These are phyloP conservation scores for Gaultheria prostrata DNA, from an alignment of 148 eudicot genomes.

Conservation along the genomic window DNA sequence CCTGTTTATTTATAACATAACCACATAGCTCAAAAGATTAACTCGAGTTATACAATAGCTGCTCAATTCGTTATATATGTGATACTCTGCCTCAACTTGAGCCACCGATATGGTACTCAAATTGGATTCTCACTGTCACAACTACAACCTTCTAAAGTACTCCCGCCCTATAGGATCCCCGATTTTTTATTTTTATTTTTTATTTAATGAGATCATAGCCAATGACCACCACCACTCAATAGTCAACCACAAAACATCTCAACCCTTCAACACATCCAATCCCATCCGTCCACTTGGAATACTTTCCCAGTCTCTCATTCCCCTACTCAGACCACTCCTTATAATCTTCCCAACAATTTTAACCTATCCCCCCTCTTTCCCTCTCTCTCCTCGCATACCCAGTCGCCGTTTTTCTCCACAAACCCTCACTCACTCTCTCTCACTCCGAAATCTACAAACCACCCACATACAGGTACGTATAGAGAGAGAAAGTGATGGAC, in stretches of 20 bases:
- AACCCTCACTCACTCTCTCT: slow-evolving; percentile 12
- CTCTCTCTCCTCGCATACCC: background rate
- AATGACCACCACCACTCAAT: no score
- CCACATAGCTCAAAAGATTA: no score
- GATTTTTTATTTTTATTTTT: no score
- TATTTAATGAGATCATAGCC: no score
- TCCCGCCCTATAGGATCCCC: no score
- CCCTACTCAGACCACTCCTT: background rate
- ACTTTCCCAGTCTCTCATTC: background rate
- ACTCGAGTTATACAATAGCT: no score
- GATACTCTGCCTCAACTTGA: no score
- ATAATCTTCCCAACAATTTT: background rate
- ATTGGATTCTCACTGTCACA: no score
- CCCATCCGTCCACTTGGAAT: slow-evolving; percentile 7
- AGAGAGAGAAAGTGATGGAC: slow-evolving; percentile 44
- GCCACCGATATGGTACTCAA: no score
- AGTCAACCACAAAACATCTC: background rate
- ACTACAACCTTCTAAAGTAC: no score
- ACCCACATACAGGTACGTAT: background rate
- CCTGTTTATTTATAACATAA: no score
- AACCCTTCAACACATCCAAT: slow-evolving; percentile 1
- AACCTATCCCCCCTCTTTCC: background rate
- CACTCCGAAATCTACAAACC: background rate
- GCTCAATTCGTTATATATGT: no score
- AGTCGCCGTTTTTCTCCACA: background rate